A percentile compares a stretch with the other conserved stretches of the same genome.
Conservation (phyloP, 2,329 filamentous ascomycete species). For the Talaromyces sp. region DNA sequence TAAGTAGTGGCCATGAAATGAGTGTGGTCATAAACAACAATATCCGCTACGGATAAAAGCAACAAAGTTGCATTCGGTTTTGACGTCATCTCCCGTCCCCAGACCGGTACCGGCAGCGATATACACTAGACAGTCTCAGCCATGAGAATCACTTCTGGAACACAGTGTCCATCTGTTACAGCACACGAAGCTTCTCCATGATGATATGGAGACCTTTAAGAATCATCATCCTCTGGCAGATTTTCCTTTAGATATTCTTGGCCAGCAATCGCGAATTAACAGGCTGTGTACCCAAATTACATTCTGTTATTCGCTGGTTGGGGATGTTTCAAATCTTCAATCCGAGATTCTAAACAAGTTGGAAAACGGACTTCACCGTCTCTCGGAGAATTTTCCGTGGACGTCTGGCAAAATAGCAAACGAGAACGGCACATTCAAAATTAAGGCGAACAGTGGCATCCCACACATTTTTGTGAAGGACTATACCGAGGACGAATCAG, state of each 20-base stretch:
- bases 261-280: conserved; percentile 40
- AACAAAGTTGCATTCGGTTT: no score
- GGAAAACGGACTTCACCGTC: conserved; percentile 36
- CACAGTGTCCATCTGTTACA: neutral
- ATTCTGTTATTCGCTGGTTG: conserved; percentile 37
- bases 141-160: no score
- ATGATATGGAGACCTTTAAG: neutral
- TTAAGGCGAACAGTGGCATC: neutral
- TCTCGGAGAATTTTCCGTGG: conserved; percentile 36
- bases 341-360: conserved; percentile 31
- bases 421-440: conserved; percentile 6
- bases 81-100: neutral
- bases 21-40: no score
- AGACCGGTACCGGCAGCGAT: neutral
- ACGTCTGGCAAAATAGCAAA: neutral
- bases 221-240: neutral
- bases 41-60: no score
- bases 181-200: neutral
- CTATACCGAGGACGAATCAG: conserved; percentile 36
- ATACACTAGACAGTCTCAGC: neutral
- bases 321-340: conserved; percentile 21
- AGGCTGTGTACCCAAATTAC: conserved; percentile 49
- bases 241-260: conserved; percentile 40
- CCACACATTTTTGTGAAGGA: neutral
- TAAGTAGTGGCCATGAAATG: no score